A percentile compares a stretch with the other conserved stretches of the same genome.
phyloP scores from a whole-genome alignment of 495 filamentous ascomycete species.

The Aspergillus conjunctus region DNA sequence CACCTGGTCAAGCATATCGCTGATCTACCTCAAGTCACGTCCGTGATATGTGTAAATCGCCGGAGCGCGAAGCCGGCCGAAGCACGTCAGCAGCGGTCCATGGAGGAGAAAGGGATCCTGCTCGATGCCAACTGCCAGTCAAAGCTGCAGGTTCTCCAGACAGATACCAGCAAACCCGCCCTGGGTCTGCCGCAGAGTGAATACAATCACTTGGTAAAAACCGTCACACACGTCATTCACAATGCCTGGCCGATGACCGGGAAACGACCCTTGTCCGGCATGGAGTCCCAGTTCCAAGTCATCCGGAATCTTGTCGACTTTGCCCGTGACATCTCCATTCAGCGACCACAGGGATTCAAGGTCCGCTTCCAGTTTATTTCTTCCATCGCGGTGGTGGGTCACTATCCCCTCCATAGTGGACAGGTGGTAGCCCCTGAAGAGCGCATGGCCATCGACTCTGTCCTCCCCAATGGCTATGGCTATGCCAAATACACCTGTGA shows the following conservation, averaged over 20 bases:
- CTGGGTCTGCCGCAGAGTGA: slow-evolving; percentile 46
- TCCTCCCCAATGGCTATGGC: slow-evolving; percentile 47
- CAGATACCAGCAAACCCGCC: slow-evolving; percentile 44
- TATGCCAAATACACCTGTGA: slow-evolving; percentile 54
- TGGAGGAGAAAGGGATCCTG: slow-evolving; percentile 40
- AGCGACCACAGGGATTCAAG: slow-evolving; percentile 7
- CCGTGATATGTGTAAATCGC: slow-evolving; percentile 50
- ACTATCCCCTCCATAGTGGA: slow-evolving; percentile 35
- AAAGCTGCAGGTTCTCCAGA: slow-evolving; percentile 33
- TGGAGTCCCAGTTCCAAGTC: slow-evolving; percentile 50
- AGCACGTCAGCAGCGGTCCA: slow-evolving; percentile 35
- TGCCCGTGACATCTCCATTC: slow-evolving; percentile 33
- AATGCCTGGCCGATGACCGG: slow-evolving; percentile 59
- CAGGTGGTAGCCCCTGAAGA: slow-evolving; percentile 30
- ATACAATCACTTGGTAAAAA: slow-evolving; percentile 40
- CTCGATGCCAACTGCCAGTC: slow-evolving; percentile 3
- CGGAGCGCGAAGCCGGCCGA: slow-evolving; percentile 17
- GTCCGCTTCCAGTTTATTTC: slow-evolving; percentile 55
- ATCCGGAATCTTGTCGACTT: slow-evolving; percentile 51
- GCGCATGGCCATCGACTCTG: slow-evolving; percentile 28
- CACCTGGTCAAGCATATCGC: slow-evolving; percentile 46
- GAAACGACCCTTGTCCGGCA: slow-evolving; percentile 43
- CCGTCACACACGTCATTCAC: slow-evolving; percentile 55
- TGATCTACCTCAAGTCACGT: slow-evolving; percentile 31
- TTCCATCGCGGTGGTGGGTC: slow-evolving; percentile 50